Percentiles rank a stretch among this genome's conserved stretches.
Evolutionary conservation across 1,139 yeast genomes (phyloP).

Genomic region (Geotrichum carabidarum): DNA sequence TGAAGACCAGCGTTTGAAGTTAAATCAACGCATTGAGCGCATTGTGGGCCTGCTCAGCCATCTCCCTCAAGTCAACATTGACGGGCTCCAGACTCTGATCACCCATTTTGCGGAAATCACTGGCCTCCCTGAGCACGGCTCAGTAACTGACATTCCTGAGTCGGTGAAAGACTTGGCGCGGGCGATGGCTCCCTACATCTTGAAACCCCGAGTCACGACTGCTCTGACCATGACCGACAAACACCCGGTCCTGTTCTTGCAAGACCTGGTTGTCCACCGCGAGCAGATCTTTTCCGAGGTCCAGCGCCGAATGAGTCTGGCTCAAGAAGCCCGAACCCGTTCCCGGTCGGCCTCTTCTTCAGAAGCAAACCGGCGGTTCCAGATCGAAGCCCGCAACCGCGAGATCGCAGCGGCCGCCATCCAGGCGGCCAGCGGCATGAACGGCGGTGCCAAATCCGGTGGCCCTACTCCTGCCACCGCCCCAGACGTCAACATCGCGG

Average conservation of each 20-base stretch:
- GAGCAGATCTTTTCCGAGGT: constrained; percentile 27
- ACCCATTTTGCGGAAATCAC: constrained; percentile 21
- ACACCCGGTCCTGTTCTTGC: constrained; percentile 32
- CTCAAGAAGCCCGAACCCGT: constrained; percentile 21
- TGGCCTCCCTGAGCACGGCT: constrained; percentile 14
- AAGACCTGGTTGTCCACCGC: constrained; percentile 29
- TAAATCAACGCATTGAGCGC: constrained; percentile 13
- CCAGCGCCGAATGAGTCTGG: constrained; percentile 21
- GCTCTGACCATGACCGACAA: constrained; percentile 32
- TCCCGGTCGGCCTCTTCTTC: constrained; percentile 28
- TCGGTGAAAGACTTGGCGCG: constrained; percentile 18
- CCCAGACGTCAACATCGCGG: not conserved
- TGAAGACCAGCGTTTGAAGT: constrained; percentile 2
- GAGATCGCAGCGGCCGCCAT: constrained; percentile 25
- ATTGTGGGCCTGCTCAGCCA: constrained; percentile 23
- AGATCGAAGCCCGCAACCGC: constrained; percentile 33
- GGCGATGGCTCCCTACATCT: constrained; percentile 30
- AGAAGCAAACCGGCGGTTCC: constrained; percentile 29
- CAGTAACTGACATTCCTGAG: not conserved
- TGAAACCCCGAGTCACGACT: constrained; percentile 36
- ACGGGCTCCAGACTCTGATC: constrained; percentile 19
- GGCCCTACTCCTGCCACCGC: not conserved
- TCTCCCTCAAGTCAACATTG: constrained; percentile 21
- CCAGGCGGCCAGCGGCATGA: not conserved
- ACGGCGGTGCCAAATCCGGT: not conserved